phyloP scores from a whole-genome alignment of 805 yeast species.

The Metschnikowia lochheadii region DNA sequence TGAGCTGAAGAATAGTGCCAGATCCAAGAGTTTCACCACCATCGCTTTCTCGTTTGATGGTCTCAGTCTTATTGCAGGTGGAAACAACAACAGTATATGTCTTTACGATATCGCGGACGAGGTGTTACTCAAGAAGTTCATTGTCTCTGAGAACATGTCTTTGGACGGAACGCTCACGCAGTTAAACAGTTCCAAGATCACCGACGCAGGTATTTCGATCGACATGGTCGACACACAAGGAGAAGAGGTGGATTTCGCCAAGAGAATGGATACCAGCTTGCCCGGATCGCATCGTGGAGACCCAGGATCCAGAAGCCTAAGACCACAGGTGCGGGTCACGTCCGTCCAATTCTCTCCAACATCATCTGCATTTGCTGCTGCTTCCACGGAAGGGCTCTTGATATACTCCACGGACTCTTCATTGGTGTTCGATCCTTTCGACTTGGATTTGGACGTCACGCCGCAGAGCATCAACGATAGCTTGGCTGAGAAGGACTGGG shows the following conservation, averaged over 20 bases:
- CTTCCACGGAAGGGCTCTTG: slow-evolving; percentile 89
- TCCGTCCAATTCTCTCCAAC: slow-evolving; percentile 84
- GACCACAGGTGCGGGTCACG: slow-evolving; percentile 82
- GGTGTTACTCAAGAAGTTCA: slow-evolving; percentile 76
- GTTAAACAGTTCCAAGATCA: slow-evolving; percentile 76
- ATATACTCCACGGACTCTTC: slow-evolving; percentile 75
- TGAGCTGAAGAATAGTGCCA: slow-evolving; percentile 69
- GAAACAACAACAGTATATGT: slow-evolving; percentile 87
- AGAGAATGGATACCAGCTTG: slow-evolving; percentile 64
- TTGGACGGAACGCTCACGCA: slow-evolving; percentile 80
- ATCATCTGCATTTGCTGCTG: slow-evolving; percentile 85
- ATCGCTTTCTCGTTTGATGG: slow-evolving; percentile 90
- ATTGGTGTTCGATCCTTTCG: slow-evolving; percentile 86
- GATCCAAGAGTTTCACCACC: slow-evolving; percentile 80
- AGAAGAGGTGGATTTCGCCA: slow-evolving; percentile 81
- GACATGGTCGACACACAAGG: slow-evolving; percentile 82
- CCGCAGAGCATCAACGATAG: slow-evolving; percentile 68
- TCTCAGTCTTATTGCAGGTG: slow-evolving; percentile 81
- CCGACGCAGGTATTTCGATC: slow-evolving; percentile 76
- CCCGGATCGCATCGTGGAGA: slow-evolving; percentile 87
- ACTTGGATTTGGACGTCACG: slow-evolving; percentile 87
- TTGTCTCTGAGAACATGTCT: slow-evolving; percentile 84
- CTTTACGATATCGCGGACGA: slow-evolving; percentile 86
- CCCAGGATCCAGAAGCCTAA: slow-evolving; percentile 64
- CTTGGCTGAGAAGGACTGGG: slow-evolving; percentile 54